Evolutionary conservation across 2,329 filamentous ascomycete genomes (phyloP), one percentile per base, ranked within the genome.

Genomic region (Lachnellula willkommii): DNA sequence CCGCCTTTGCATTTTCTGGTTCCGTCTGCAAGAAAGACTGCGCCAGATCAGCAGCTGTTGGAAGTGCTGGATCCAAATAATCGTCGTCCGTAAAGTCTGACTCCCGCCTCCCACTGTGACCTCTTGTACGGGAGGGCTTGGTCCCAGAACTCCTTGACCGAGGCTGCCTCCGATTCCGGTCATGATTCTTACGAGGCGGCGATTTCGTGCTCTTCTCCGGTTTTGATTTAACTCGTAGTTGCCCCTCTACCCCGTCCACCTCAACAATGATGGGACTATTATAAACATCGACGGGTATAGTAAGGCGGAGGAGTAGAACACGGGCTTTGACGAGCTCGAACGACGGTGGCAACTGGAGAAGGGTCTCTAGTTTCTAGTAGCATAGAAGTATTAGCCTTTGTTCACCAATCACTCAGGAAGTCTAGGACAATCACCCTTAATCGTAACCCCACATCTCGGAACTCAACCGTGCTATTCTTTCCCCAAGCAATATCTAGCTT

Each of bases 271-370:
- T 95, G 28, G 90, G 86, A 63, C 87, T 92, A 52, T 84, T 87
- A 71, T 92, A 91, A 62, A 96, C 86, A 71, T 96, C 90, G 69
- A 94, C 86, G 12, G 93, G 90, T 50, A 97, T 80, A 7, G 88
- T 95, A 53, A 96, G 76, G 66, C 88, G 87, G 24, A 97, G 81
- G 6, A 88, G 77, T 2, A 88, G 75, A 52, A 96, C 83, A 61
- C 84, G 85, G 55, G 93, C 92, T 68, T 84, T 86, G 52, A 83
- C 80, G 12, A 96, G 76, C 58, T 82, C 79, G 67, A 94, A 82
- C 5, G 82, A 81, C 1, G 85, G 74, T 0, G 92, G 92, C 3
- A 96, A 82, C 64, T 87, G 82, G 4, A 95, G 77, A 20, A 93
- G 73, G 48, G 81, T 79, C 59, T 90, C 81, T 54, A 96, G 79